These are phyloP conservation scores for Isatis lusitanica DNA, from an alignment of 441 rosid genomes.

Conservation along the genomic window DNA sequence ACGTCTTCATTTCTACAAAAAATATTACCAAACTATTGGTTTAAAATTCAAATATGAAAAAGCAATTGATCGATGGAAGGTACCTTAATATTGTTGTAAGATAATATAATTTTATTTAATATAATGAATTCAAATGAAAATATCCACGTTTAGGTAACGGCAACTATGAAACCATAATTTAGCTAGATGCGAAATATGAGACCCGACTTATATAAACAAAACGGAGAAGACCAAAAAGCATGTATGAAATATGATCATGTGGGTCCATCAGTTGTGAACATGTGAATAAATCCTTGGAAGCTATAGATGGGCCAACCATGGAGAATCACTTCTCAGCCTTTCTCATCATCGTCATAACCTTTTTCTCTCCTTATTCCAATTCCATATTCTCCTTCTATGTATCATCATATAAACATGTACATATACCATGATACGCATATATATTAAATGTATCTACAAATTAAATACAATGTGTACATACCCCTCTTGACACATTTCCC, in stretches of 20 bases:
- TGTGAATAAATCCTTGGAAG: constrained; percentile 43
- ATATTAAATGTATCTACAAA: neutral
- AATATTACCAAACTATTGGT: neutral
- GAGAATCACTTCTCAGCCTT: constrained; percentile 40
- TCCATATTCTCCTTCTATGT: constrained; percentile 19
- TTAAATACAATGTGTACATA: constrained; percentile 18
- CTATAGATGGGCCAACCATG: constrained; percentile 38
- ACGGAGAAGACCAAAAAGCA: neutral
- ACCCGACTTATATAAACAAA: neutral
- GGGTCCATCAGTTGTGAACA: constrained; percentile 38
- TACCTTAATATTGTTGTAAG: neutral
- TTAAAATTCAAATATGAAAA: neutral
- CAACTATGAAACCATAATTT: neutral
- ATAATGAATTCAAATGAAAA: neutral
- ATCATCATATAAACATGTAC: neutral
- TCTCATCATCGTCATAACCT: constrained; percentile 42
- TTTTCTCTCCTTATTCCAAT: constrained; percentile 35
- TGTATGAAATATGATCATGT: constrained; percentile 25
- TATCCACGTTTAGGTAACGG: neutral
- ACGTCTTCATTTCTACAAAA: neutral
- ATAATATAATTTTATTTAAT: neutral
- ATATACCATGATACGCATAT: neutral
- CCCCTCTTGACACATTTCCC: constrained; percentile 35
- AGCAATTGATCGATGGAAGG: neutral
- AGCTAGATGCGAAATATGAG: neutral